Evolutionary conservation across 805 yeast species (phyloP), one percentile per base, ranked within the genome.

Genomic region (Wickerhamiella allomyrinae): DNA sequence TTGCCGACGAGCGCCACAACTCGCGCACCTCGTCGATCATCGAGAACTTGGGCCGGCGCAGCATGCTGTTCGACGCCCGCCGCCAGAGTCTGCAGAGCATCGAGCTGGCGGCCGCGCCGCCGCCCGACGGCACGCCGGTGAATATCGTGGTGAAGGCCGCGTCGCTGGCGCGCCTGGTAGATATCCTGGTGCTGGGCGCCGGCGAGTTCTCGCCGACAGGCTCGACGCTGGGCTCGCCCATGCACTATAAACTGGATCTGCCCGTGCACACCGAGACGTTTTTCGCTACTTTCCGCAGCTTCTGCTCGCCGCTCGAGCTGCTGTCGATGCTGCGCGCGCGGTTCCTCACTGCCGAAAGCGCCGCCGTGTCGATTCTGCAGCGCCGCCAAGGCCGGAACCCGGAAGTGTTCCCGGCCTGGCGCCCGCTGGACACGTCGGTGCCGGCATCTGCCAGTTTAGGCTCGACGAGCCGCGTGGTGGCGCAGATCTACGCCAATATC

Each of bases 401-500:
- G 11, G 63, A 44, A 14, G 34, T 25, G 21, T 50, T 52, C 41
- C 54, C 55, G 3, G 37, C 38, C 8, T 52, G 56, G 56, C 38
- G 29, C 17, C 20, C 24, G 3, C 23, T 20, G 8, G 17, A 20
- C 6, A 22, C 6, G 14, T 5, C 21, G 3, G 21, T 20, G 13
- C 21, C 7, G n/a, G 25, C 47, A 39, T 22, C 51, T 46, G 39
- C 58, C 57, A 7, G 46, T 44, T 38, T 53, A 57, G 57, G 56
- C 14, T 10, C n/a, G 21, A 31, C 15, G 21, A 43, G 35, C 24
- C 34, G 31, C 36, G 69, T 75, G 42, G 76, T 83, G 36, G 76
- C 80, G 9, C 83, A 78, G 54, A 81, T 87, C 34, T 91, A 86
- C 55, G 67, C 80, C 29, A 93, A 93, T 33, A 74, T 86, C 24